Evolutionary conservation across 73 alveolate species (phyloP).

Genomic region (Blepharisma japonicum): DNA sequence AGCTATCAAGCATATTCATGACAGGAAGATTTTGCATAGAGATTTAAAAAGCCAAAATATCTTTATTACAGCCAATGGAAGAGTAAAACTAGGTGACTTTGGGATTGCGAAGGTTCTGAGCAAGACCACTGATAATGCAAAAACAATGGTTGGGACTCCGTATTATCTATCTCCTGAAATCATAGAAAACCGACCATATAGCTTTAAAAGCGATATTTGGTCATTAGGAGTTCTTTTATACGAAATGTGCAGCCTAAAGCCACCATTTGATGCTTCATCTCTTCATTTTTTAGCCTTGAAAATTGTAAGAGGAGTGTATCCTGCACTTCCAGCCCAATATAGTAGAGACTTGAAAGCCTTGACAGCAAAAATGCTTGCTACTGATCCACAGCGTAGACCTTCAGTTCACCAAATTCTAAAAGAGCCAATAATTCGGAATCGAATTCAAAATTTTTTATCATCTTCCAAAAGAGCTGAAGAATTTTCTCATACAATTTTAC

Average conservation of each 20-base stretch:
- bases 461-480: no score
- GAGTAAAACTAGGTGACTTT: slow-evolving; percentile 50
- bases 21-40: slow-evolving; percentile 52
- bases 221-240: slow-evolving; percentile 41
- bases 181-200: slow-evolving; percentile 40
- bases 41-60: slow-evolving; percentile 51
- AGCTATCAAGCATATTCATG: slow-evolving; percentile 51
- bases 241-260: slow-evolving; percentile 42
- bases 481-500: no score
- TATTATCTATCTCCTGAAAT: slow-evolving; percentile 58
- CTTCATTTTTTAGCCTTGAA: slow-evolving; percentile 31
- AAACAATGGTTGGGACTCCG: slow-evolving; percentile 54
- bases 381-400: slow-evolving; percentile 42
- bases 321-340: slow-evolving; percentile 32
- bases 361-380: slow-evolving; percentile 1
- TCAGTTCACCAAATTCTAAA: slow-evolving; percentile 33
- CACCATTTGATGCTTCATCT: slow-evolving; percentile 37
- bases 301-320: slow-evolving; percentile 34
- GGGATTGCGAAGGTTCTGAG: slow-evolving; percentile 33
- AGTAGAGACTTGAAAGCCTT: slow-evolving; percentile 32
- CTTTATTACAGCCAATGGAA: slow-evolving; percentile 41
- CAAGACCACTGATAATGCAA: slow-evolving; percentile 31
- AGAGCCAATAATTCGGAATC: slow-evolving; percentile 33
- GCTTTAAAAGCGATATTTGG: slow-evolving; percentile 41
- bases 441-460: slow-evolving; percentile 50